Conservation (phyloP, 129 eudicot species). For the Flaveria sonorensis region DNA sequence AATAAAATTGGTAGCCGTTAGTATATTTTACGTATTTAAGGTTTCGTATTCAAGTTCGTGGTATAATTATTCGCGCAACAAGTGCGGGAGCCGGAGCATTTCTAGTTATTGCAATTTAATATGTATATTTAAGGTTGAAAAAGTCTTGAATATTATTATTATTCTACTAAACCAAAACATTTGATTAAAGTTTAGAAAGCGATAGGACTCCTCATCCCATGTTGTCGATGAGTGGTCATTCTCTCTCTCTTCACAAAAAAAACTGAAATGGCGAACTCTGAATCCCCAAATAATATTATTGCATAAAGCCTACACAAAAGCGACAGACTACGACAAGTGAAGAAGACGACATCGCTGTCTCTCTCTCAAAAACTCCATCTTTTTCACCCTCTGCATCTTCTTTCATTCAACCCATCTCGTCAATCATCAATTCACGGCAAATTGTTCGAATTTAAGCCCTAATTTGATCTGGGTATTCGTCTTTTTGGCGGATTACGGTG, state of each 20-base stretch:
- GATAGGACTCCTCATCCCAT: conserved; percentile 44
- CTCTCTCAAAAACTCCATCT: conserved; percentile 1
- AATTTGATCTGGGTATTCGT: conserved; percentile 7
- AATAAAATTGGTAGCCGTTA: too few relatives aligned
- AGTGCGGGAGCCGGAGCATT: too few relatives aligned
- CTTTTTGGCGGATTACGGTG: neutral
- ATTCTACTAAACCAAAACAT: neutral
- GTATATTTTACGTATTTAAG: too few relatives aligned
- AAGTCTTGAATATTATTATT: neutral
- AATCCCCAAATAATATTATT: neutral
- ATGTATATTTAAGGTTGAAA: neutral
- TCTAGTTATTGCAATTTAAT: too few relatives aligned
- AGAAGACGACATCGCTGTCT: conserved; percentile 44
- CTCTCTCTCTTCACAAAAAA: conserved; percentile 8
- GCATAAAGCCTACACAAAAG: conserved; percentile 18
- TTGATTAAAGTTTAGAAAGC: conserved; percentile 20
- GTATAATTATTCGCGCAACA: too few relatives aligned
- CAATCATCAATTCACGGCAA: neutral
- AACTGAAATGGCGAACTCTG: conserved; percentile 15
- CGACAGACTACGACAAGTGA: conserved; percentile 44
- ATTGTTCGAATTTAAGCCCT: neutral
- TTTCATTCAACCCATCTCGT: neutral
- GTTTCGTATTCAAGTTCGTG: too few relatives aligned
- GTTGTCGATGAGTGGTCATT: conserved; percentile 32
- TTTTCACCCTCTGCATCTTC: conserved; percentile 22